A percentile compares a stretch with the other conserved stretches of the same genome.
These are phyloP conservation scores for Curvularia lunata DNA, from an alignment of 2,329 filamentous ascomycete species.

Conservation along the genomic window DNA sequence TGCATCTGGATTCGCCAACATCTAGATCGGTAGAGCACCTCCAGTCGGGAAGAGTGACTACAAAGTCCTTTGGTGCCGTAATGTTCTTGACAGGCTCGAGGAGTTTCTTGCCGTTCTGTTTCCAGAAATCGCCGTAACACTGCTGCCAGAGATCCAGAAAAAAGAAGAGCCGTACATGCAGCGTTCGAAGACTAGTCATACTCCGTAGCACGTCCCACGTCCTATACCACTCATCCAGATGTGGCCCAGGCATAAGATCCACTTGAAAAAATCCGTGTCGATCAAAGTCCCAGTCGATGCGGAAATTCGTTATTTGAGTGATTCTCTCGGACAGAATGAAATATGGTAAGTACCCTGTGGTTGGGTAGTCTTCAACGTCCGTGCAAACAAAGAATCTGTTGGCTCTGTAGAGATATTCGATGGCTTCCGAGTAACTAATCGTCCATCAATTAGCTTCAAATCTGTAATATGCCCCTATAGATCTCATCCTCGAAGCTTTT, in stretches of 20 bases:
- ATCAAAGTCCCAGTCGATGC: constrained; percentile 26
- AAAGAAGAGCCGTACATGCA: constrained; percentile 23
- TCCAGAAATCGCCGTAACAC: constrained; percentile 23
- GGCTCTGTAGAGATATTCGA: constrained; percentile 29
- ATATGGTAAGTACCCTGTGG: constrained; percentile 25
- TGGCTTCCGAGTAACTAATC: constrained; percentile 33
- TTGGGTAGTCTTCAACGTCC: constrained; percentile 18
- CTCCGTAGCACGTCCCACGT: constrained; percentile 24
- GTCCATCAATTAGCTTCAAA: constrained; percentile 2
- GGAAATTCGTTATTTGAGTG: constrained; percentile 22
- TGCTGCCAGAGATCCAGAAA: constrained; percentile 7
- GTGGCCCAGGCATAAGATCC: constrained; percentile 2
- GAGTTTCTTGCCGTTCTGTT: constrained; percentile 16
- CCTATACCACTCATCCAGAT: constrained; percentile 19
- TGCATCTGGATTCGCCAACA: constrained; percentile 17
- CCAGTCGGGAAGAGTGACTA: constrained; percentile 26
- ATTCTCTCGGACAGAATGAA: constrained; percentile 30
- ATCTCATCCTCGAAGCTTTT: not conserved
- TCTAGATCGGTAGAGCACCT: constrained; percentile 20
- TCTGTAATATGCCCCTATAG: not conserved
- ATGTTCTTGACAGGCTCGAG: constrained; percentile 22
- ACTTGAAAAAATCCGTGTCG: constrained; percentile 13
- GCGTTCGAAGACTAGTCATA: constrained; percentile 25
- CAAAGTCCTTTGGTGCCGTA: constrained; percentile 22
- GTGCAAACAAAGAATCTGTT: constrained; percentile 28